Evolutionary conservation across 2,329 filamentous ascomycete genomes (phyloP).

Genomic region (Ascochyta fabae): DNA sequence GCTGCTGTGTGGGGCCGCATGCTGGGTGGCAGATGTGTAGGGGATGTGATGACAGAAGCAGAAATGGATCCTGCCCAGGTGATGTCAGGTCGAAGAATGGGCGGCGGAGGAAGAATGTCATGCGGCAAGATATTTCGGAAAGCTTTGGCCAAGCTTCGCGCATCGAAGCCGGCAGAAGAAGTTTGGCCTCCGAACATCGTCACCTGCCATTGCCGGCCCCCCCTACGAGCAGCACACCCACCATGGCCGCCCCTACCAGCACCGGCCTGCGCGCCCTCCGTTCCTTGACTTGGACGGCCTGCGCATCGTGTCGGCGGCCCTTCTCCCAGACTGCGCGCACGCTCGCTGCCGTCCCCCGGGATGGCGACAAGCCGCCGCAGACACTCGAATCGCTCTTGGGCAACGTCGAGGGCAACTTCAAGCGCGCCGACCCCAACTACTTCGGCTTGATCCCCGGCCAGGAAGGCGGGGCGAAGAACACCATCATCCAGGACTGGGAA

Average conservation of each 20-base stretch:
- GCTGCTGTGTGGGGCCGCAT: slow-evolving; percentile 54
- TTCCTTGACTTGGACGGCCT: slow-evolving; percentile 43
- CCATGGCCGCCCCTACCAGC: slow-evolving; percentile 33
- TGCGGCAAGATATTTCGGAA: slow-evolving; percentile 17
- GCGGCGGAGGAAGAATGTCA: slow-evolving; percentile 27
- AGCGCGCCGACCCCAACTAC: slow-evolving; percentile 18
- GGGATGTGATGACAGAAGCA: slow-evolving; percentile 8
- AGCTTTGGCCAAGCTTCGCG: not conserved
- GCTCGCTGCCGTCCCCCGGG: slow-evolving; percentile 12
- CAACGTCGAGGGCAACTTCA: slow-evolving; percentile 26
- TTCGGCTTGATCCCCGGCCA: slow-evolving; percentile 31
- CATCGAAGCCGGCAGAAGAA: slow-evolving; percentile 15
- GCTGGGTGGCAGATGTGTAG: slow-evolving; percentile 34
- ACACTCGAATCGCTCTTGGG: slow-evolving; percentile 23
- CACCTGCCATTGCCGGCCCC: slow-evolving; percentile 22
- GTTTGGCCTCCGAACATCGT: slow-evolving; percentile 12
- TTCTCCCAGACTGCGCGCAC: slow-evolving; percentile 43
- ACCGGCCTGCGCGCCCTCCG: slow-evolving; percentile 38
- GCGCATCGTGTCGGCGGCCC: slow-evolving; percentile 48
- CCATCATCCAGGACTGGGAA: slow-evolving; percentile 35
- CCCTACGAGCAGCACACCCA: slow-evolving; percentile 16
- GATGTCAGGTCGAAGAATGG: slow-evolving; percentile 15
- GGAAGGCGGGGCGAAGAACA: slow-evolving; percentile 19
- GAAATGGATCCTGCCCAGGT: slow-evolving; percentile 21
- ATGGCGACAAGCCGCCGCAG: slow-evolving; percentile 13